Evolutionary conservation across 2,329 filamentous ascomycete genomes (phyloP).

Genomic region (Atkinsonella hypoxylon): DNA sequence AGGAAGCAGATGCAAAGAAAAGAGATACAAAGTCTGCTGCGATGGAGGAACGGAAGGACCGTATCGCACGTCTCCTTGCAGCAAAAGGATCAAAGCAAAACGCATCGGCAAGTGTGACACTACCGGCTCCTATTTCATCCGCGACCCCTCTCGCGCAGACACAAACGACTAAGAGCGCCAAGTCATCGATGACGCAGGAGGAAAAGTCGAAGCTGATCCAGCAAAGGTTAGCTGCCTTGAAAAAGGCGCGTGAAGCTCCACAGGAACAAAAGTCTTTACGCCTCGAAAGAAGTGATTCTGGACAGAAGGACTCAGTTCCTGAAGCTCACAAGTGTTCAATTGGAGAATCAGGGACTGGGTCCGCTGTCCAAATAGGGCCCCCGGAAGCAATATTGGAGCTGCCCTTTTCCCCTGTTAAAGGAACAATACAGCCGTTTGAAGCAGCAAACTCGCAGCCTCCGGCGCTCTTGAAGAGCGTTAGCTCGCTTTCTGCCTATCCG

Average conservation of each 20-base stretch:
- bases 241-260: slow-evolving; percentile 40
- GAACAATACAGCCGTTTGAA: slow-evolving; percentile 9
- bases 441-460: slow-evolving; percentile 23
- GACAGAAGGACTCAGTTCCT: background rate
- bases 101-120: slow-evolving; percentile 8
- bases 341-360: background rate
- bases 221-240: slow-evolving; percentile 66
- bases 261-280: background rate
- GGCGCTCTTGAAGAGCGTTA: slow-evolving; percentile 59
- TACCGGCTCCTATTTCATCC: slow-evolving; percentile 5
- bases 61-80: slow-evolving; percentile 66
- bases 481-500: slow-evolving; percentile 25
- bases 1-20: background rate
- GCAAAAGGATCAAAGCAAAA: slow-evolving; percentile 49
- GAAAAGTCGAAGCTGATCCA: slow-evolving; percentile 64
- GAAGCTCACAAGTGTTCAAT: background rate
- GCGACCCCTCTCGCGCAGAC: slow-evolving; percentile 1
- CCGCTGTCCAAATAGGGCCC: background rate
- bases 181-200: slow-evolving; percentile 28
- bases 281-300: slow-evolving; percentile 1
- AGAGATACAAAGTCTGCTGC: background rate
- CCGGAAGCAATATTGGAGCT: slow-evolving; percentile 22
- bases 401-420: slow-evolving; percentile 19
- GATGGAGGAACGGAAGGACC: slow-evolving; percentile 57
- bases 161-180: slow-evolving; percentile 13